Conservation (phyloP, 2,329 filamentous ascomycete species). For the Pseudocercospora fijiensis region DNA sequence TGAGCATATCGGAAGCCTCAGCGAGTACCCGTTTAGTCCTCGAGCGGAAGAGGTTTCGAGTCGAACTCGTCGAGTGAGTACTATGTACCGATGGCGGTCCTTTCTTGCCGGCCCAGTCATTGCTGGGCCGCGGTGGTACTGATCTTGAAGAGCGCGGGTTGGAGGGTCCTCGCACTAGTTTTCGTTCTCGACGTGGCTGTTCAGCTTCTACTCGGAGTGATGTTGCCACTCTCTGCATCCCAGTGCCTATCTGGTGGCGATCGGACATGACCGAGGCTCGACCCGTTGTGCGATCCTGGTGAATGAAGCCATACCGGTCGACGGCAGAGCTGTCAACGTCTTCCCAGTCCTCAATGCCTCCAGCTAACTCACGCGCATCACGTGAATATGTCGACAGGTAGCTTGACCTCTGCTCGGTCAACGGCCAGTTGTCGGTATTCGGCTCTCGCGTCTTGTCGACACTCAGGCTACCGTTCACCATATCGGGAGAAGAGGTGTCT, state of each 20-base stretch:
- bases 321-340: constrained; percentile 59
- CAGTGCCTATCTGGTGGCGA: constrained; percentile 22
- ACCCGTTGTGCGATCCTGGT: constrained; percentile 43
- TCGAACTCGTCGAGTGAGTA: constrained; percentile 40
- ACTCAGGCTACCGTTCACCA: not conserved
- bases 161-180: constrained; percentile 52
- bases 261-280: constrained; percentile 23
- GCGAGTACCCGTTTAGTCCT: constrained; percentile 56
- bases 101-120: constrained; percentile 32
- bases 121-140: constrained; percentile 30
- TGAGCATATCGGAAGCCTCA: constrained; percentile 65
- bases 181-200: constrained; percentile 55
- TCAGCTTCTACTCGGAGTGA: constrained; percentile 58
- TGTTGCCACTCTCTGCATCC: constrained; percentile 60
- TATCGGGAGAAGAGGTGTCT: constrained; percentile 17
- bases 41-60: constrained; percentile 48
- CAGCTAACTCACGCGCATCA: constrained; percentile 58
- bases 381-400: constrained; percentile 33
- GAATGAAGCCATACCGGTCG: constrained; percentile 66
- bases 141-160: constrained; percentile 47
- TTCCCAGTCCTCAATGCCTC: constrained; percentile 65
- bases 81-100: constrained; percentile 43
- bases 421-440: constrained; percentile 16
- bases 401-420: constrained; percentile 21
- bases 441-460: constrained; percentile 11